Evolutionary conservation across 768 basidiomycete species (phyloP).

Genomic region (Lactarius evosmus): DNA sequence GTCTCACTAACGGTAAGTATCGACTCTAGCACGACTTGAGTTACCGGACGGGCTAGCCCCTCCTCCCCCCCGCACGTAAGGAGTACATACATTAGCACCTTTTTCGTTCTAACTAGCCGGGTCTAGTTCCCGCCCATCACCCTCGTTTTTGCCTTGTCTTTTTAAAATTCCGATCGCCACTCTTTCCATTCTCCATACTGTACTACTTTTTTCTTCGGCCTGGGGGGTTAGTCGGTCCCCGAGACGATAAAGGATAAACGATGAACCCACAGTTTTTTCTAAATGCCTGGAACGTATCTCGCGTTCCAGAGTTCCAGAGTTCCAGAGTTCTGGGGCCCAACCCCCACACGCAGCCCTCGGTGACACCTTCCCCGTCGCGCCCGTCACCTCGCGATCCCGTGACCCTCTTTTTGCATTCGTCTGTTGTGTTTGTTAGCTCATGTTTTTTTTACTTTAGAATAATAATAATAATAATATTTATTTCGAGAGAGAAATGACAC

Average conservation of each 20-base stretch:
- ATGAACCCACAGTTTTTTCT: too few species aligned
- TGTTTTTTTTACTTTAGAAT: too few species aligned
- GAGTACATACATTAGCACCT: not conserved
- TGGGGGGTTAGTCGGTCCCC: not conserved
- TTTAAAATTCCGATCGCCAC: not conserved
- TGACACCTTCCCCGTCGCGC: not conserved
- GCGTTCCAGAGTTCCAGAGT: not conserved
- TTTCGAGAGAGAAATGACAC: too few species aligned
- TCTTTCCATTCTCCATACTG: not conserved
- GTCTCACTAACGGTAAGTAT: not conserved
- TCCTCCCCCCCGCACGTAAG: not conserved
- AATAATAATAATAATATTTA: too few species aligned
- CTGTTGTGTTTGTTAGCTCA: not conserved
- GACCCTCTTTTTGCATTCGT: not conserved
- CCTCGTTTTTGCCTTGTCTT: not conserved
- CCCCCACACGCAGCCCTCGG: not conserved
- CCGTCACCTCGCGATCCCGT: not conserved
- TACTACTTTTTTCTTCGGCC: not conserved
- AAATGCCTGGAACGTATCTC: not conserved
- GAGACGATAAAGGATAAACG: not conserved
- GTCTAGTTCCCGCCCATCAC: constrained; percentile 6
- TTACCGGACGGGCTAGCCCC: not conserved
- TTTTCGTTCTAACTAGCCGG: not conserved
- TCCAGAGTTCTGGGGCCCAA: not conserved
- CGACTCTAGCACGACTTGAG: not conserved